Base-by-base conservation (phyloP, 345 rosid genomes). In the Linum tenue region DNA sequence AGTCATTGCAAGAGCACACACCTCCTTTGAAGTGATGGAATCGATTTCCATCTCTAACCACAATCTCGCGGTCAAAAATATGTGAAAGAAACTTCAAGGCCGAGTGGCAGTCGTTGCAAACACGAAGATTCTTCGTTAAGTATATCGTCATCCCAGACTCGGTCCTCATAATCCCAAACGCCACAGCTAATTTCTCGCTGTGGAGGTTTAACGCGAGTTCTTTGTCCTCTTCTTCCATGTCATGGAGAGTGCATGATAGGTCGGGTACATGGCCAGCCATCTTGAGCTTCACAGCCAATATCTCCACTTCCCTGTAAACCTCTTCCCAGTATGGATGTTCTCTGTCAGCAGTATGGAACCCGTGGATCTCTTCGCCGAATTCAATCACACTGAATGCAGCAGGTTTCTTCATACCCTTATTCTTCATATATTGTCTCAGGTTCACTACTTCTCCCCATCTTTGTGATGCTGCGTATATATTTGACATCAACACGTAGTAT, bases 111-210 rank as follows among this genome's bases (percentile, higher is more conserved):
- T 79, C 86, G 16, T 70, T 71, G 67, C 87, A 83, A 66, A 81
- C 71, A 11, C 81, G 84, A 37, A 83, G 82, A 64, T 83, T 79
- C 62, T 81, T 78, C 1, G 84, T 79, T 44, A 81, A 72, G 16
- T 64, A 79, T 51, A 85, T 79, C 1, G 65, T 37, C 22, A 51
- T 55, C 58, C 62, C 71, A 1, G 74, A 62, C 37, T 72, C 72
- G 17, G 63, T 66, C 64, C 76, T 79, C 70, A 73, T 76, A 69
- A 85, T 66, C 16, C 83, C 84, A 62, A 81, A 85, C 17, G 80
- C 84, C 42, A 85, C 67, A 2, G 85, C 83, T 3, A 85, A 75
- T 75, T 85, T 85, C 80, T 85, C 87, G 35, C 90, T 79, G 73
- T 81, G 90, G 70, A 71, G 75, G 9, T 74, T 71, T 14, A 85